Percentiles rank a stretch among this genome's conserved stretches.
Conservation (phyloP, 768 basidiomycete species). For the Exsudoporus frostii region DNA sequence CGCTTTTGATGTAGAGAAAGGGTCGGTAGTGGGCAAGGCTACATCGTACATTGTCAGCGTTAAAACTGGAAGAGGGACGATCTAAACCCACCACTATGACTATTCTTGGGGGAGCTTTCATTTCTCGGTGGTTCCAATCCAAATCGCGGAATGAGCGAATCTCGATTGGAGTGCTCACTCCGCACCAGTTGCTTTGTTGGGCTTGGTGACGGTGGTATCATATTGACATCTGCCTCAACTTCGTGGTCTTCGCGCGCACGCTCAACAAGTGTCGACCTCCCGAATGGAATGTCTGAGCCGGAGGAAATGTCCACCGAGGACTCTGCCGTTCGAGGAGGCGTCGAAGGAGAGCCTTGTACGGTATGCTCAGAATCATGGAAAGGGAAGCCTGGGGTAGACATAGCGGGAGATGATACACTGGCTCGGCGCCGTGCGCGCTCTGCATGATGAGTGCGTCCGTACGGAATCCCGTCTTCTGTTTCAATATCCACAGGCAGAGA, state of each 20-base stretch:
- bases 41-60: not conserved
- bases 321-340: conserved; percentile 19
- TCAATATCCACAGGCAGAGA: conserved; percentile 52
- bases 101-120: conserved; percentile 23
- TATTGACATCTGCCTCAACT: conserved; percentile 39
- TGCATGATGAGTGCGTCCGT: conserved; percentile 61
- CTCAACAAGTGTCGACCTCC: conserved; percentile 40
- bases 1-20: conserved; percentile 16
- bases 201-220: conserved; percentile 50
- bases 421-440: conserved; percentile 43
- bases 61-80: not conserved
- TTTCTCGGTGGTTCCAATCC: conserved; percentile 17
- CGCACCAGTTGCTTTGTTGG: conserved; percentile 33
- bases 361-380: conserved; percentile 21
- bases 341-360: conserved; percentile 17
- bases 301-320: conserved; percentile 24
- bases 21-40: conserved; percentile 21
- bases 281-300: conserved; percentile 27
- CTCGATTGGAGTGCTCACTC: conserved; percentile 21
- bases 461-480: conserved; percentile 60
- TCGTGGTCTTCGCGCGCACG: conserved; percentile 31
- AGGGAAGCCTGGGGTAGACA: conserved; percentile 37
- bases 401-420: conserved; percentile 31
- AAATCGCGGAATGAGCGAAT: conserved; percentile 37
- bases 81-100: conserved; percentile 14